Evolutionary conservation across 805 yeast genomes (phyloP), one percentile per base, ranked within the genome.

Genomic region (Komagataella pseudopastoris): DNA sequence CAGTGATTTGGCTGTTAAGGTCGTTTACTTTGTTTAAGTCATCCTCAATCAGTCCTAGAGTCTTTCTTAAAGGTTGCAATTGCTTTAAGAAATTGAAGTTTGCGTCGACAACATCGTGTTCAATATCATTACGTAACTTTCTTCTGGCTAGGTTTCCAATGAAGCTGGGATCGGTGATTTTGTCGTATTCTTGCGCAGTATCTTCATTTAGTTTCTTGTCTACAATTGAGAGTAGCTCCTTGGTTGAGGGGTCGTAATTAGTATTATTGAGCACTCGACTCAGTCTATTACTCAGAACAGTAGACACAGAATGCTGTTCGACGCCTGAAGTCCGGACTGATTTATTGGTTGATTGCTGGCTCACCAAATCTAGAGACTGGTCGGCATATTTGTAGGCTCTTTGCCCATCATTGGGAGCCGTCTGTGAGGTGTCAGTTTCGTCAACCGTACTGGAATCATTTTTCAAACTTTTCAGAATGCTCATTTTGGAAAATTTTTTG

Each of bases 81-180:
- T 66, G 71, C 55, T 69, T 71, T 45, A 78, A 58, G 0, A 72
- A 74, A 51, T 74, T 67, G 53, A 77, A 64, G 57, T 84, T 84
- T 53, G 75, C 78, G 51, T 72, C 74, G 45, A 84, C 63, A 30
- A 84, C 60, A 51, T 83, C 86, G 24, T 69, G 67, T 58, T 85
- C 90, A 18, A 85, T 68, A 45, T 74, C 78, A 46, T 81, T 78
- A 51, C 82, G 69, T 50, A 85, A 66, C 44, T 77, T 71, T 59
- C 83, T 75, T 56, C 95, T 71, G 1, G 81, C 68, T 43, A 82
- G 68, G 2, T 81, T 74, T 0, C 91, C 91, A 12, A 72, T 60
- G 23, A 80, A 57, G 5, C 72, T 74, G 0, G 80, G 71, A 47
- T 72, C 75, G 4, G 77, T 70, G 47, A 77, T 57, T 16, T 65